phyloP scores from a whole-genome alignment of 2,329 filamentous ascomycete genomes.

The Leptodontidium sp. region DNA sequence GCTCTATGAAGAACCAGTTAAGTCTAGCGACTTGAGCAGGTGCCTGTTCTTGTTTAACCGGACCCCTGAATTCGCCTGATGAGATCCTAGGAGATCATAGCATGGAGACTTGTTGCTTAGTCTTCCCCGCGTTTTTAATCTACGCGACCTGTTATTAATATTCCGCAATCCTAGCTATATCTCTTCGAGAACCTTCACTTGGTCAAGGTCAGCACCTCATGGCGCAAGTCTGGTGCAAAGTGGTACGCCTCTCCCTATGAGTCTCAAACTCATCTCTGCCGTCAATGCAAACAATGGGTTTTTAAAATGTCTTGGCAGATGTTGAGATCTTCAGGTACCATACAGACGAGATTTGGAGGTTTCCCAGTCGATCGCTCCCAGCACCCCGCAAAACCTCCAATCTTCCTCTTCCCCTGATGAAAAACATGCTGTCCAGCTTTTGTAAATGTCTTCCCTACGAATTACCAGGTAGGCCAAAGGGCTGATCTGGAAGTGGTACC shows the following conservation, averaged over 20 bases:
- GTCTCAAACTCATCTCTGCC: background rate
- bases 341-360: conserved; percentile 7
- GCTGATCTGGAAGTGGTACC: conserved; percentile 17
- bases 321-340: conserved; percentile 13
- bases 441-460: background rate
- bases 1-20: conserved; percentile 17
- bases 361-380: conserved; percentile 2
- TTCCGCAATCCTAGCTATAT: background rate
- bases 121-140: conserved; percentile 32
- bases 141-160: conserved; percentile 8
- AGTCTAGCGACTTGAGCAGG: conserved; percentile 15
- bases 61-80: conserved; percentile 12
- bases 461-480: conserved; percentile 19
- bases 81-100: background rate
- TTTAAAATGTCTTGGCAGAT: background rate
- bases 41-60: conserved; percentile 26
- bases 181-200: conserved; percentile 5
- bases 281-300: background rate
- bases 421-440: conserved; percentile 5
- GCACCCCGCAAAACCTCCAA: conserved; percentile 18
- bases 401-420: conserved; percentile 5
- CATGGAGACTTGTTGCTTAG: conserved; percentile 19
- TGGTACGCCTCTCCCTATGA: background rate
- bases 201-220: background rate
- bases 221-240: background rate